These are phyloP conservation scores for Fragaria vesca DNA, from an alignment of 306 rosid species.

Conservation along the genomic window DNA sequence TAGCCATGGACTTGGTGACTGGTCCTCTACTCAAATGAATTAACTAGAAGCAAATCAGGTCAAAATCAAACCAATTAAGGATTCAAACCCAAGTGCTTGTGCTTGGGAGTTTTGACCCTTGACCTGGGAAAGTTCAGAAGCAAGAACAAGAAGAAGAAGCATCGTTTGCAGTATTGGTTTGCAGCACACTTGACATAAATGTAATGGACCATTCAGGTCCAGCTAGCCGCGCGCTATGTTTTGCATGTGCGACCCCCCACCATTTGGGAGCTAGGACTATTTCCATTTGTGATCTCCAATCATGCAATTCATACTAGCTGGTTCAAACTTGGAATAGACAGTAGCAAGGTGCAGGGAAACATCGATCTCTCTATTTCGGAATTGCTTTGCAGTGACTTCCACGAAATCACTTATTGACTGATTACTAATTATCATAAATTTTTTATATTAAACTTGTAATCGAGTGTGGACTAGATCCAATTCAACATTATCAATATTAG, in stretches of 20 bases:
- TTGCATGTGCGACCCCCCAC: too few relatives aligned
- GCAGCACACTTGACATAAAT: slow-evolving; percentile 7
- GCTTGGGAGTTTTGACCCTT: slow-evolving; percentile 12
- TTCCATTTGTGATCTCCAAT: too few relatives aligned
- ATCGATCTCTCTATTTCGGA: neutral
- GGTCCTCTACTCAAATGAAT: neutral
- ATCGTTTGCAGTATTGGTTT: neutral
- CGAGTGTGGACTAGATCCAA: neutral
- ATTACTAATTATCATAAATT: neutral
- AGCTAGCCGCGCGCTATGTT: too few relatives aligned
- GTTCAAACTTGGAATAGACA: neutral
- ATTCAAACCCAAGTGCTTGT: neutral
- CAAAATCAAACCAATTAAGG: neutral
- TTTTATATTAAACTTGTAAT: neutral
- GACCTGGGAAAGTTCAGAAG: slow-evolving; percentile 6
- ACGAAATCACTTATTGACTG: neutral
- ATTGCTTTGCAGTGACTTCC: slow-evolving; percentile 7
- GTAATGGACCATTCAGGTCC: slow-evolving; percentile 4
- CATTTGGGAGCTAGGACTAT: too few relatives aligned
- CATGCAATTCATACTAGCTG: too few relatives aligned
- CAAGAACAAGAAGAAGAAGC: neutral
- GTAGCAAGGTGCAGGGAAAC: neutral
- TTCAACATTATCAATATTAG: neutral
- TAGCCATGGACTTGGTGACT: neutral
- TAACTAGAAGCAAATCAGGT: neutral